Evolutionary conservation across 805 yeast species (phyloP), one percentile per base, ranked within the genome.

Genomic region (Kodamaea neixiangensis): DNA sequence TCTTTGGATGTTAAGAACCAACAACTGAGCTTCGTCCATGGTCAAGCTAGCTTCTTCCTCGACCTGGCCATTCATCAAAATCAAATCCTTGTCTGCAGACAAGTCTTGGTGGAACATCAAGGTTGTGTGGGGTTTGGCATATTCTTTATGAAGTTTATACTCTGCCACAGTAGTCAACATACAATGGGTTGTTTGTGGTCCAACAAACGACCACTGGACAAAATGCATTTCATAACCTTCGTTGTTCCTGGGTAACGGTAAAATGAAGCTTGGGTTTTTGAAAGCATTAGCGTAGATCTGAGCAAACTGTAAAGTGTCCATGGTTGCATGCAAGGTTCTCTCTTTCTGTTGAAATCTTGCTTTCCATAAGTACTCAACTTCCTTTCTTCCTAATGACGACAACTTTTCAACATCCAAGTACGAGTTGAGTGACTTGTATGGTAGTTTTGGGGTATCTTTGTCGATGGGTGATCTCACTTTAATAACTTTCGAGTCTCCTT

Each of bases 51-150:
- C 76, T 48, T 89, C 92, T 46, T 75, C 71, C 63, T 91, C 97
- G 3, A 91, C 83, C 33, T 77, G 78, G 1, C 97, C 97, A 58
- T 91, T 91, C 96, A 92, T 88, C 57, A 94, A 72, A 0, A 89
- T 89, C 0, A 89, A 51, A 0, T 76, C 83, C 54, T 88, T 85
- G 13, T 77, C 76, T 0, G 75, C 68, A 4, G 71, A 72, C 46
- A 93, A 70, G 50, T 94, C 97, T 41, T 85, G 82, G 71, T 93
- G 97, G 75, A 93, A 87, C 68, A 84, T 82, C 55, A 94, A 74
- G 0, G 97, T 89, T 0, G 97, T 90, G 67, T 94, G 98, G 1
- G 99, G 98, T 64, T 89, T 86, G 7, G 99, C 97, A 68, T 77
- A 94, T 64, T 93, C 97, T 50, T 81, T 82, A 63, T 93, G 97